Conservation (phyloP, 371 early-diverging fungal species). For the Mortierella sp. region DNA sequence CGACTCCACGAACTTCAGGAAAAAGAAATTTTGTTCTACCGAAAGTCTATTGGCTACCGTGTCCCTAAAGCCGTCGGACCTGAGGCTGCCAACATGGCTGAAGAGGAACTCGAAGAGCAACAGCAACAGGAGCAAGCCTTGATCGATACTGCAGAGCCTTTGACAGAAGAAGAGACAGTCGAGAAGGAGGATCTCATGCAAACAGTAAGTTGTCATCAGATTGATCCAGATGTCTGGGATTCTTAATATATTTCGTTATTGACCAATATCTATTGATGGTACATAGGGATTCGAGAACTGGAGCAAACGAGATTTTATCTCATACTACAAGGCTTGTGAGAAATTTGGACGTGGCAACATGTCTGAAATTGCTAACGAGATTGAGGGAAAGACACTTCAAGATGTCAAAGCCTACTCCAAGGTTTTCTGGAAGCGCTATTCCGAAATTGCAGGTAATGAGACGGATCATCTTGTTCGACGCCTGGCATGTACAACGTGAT, state of each 20-base stretch:
- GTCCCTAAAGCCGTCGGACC: constrained; percentile 59
- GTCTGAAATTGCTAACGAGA: constrained; percentile 80
- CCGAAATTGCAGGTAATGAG: constrained; percentile 75
- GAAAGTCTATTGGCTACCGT: constrained; percentile 76
- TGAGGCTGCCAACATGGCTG: constrained; percentile 60
- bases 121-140: constrained; percentile 83
- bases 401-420: constrained; percentile 88
- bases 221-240: neutral
- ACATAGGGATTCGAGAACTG: constrained; percentile 92
- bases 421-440: constrained; percentile 90
- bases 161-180: constrained; percentile 90
- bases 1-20: constrained; percentile 86
- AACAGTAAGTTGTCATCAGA: constrained; percentile 50
- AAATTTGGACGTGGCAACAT: constrained; percentile 87
- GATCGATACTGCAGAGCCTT: constrained; percentile 89
- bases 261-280: neutral
- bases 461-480: neutral
- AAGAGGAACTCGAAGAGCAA: constrained; percentile 72
- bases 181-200: constrained; percentile 84
- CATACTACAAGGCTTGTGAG: constrained; percentile 92
- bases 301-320: constrained; percentile 93
- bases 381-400: constrained; percentile 91
- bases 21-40: constrained; percentile 78
- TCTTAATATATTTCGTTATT: neutral
- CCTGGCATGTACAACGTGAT: neutral